Evolutionary conservation across 495 filamentous ascomycete genomes (phyloP).

Genomic region (Amniculicola lignicola): DNA sequence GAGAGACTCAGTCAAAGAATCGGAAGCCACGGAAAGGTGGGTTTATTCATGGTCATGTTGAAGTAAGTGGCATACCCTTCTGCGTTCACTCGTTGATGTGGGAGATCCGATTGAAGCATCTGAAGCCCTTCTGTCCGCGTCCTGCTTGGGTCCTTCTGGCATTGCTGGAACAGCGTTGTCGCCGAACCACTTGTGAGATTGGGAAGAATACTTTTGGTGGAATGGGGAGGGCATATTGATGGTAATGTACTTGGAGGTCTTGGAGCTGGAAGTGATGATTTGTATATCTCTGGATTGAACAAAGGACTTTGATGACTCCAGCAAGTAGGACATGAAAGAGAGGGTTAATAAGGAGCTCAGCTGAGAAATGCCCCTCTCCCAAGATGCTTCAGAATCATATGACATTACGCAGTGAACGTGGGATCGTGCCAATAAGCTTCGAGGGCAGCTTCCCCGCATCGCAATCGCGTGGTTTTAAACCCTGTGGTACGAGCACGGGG

Average conservation of each 20-base stretch:
- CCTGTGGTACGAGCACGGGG: conserved; percentile 15
- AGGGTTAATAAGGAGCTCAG: conserved; percentile 17
- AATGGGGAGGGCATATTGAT: conserved; percentile 32
- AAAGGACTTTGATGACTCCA: no score
- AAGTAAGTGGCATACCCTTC: conserved; percentile 30
- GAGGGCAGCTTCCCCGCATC: conserved; percentile 26
- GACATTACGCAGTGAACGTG: conserved; percentile 12
- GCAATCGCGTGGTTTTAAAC: conserved; percentile 8
- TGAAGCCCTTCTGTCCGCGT: conserved; percentile 16
- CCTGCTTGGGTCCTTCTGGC: conserved; percentile 22
- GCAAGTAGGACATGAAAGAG: not conserved
- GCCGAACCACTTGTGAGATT: conserved; percentile 25
- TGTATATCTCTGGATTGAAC: no score
- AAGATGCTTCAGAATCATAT: conserved; percentile 11
- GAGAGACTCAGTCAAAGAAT: not conserved
- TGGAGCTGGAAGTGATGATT: not conserved
- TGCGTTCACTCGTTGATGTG: conserved; percentile 14
- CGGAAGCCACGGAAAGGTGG: not conserved
- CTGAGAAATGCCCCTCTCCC: conserved; percentile 20
- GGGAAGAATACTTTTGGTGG: conserved; percentile 35
- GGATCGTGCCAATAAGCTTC: conserved; percentile 30
- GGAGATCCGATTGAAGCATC: conserved; percentile 14
- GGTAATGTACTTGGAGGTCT: not conserved
- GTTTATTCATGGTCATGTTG: no score
- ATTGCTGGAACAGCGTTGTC: conserved; percentile 9